These are phyloP conservation scores for Talaromyces albobiverticillius DNA, from an alignment of 2,329 filamentous ascomycete genomes.

Conservation along the genomic window DNA sequence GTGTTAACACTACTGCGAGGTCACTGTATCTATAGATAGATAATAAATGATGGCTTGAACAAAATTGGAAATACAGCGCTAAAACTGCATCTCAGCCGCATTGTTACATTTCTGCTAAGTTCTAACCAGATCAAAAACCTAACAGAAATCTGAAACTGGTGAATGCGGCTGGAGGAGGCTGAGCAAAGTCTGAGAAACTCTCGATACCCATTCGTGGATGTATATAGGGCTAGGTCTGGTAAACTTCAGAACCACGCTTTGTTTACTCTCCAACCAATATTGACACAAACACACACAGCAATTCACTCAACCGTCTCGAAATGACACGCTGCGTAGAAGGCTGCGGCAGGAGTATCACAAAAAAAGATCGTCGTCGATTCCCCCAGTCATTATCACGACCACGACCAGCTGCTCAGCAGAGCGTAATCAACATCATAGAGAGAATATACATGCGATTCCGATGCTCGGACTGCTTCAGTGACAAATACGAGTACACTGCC, in stretches of 20 bases:
- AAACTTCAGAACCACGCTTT: no score
- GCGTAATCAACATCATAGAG: neutral
- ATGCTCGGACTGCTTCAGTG: neutral
- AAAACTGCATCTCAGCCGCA: neutral
- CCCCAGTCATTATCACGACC: conserved; percentile 1
- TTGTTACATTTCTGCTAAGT: neutral
- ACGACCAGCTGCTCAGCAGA: neutral
- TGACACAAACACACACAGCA: neutral
- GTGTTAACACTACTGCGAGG: no score
- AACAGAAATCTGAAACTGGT: neutral
- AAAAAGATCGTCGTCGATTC: neutral
- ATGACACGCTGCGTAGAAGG: conserved; percentile 5
- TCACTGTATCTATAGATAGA: no score
- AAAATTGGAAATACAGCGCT: no score
- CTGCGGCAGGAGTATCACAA: neutral
- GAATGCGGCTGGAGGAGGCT: no score
- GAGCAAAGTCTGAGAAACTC: no score
- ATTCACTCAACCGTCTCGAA: neutral
- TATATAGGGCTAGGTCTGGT: no score
- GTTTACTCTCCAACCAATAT: neutral
- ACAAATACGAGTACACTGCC: neutral
- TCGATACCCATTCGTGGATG: no score
- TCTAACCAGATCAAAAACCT: neutral
- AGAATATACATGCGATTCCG: neutral
- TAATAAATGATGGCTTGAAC: no score